Evolutionary conservation across 768 basidiomycete genomes (phyloP), one percentile per base, ranked within the genome.

Genomic region (Boletus reticulatus): DNA sequence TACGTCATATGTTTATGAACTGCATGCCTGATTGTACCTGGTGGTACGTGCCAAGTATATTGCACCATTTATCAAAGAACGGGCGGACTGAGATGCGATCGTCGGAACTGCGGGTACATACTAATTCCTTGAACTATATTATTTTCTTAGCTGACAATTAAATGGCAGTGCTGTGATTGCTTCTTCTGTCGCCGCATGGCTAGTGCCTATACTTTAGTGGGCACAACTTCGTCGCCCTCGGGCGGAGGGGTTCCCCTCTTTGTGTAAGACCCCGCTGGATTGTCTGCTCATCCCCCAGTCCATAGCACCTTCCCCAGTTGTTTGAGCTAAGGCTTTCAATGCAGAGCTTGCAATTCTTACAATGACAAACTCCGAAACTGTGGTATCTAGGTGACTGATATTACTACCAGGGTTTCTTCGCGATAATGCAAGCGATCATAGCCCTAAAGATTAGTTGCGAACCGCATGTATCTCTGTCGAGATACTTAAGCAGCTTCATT

Each of bases 401-500:
- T 34, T 43, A 34, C 29, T 22, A 22, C 22, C 22, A 3, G 22
- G 34, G 14, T 36, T 27, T 36, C 34, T 36, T 36, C 34, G 34
- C 14, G 34, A 14, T 36, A 14, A 6, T 14, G 38, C 41, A 61
- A 47, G 31, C 3, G 20, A 17, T 43, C 29, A 3, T 27, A 16
- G 19, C 16, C 2, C 38, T 22, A 38, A 9, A n/a, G 17, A 2
- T 14, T 41, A 24, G 4, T 31, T 31, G 4, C 29, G 19, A 29
- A 48, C 36, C 31, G 32, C 20, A 34, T n/a, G 36, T 29, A 2
- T 10, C n/a, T 22, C n/a, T 22, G 17, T 32, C 11, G 29, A 27
- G 6, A 43, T 60, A 65, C 43, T 59, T 67, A 67, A 58, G 31
- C 32, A 41, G 9, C 29, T 49, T 29, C 10, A 29, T 27, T 12